These are phyloP conservation scores for Dactylella cylindrospora DNA, from an alignment of 2,329 filamentous ascomycete genomes.

Conservation along the genomic window DNA sequence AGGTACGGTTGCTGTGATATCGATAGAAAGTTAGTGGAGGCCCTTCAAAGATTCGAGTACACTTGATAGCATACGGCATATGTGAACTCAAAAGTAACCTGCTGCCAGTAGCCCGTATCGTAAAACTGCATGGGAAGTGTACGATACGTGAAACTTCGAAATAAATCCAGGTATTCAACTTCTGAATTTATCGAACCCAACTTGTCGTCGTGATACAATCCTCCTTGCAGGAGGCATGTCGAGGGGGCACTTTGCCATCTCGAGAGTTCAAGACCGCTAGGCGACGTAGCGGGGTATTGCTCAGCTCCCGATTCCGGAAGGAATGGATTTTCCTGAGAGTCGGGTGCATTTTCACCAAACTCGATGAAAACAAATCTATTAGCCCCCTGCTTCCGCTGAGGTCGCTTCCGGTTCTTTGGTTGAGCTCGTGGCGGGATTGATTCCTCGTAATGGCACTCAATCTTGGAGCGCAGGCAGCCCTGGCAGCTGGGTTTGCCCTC, in stretches of 20 bases:
- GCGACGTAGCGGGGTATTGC: not conserved
- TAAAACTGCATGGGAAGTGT: conserved; percentile 23
- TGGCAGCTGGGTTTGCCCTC: conserved; percentile 36
- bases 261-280: not conserved
- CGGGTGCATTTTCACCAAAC: conserved; percentile 19
- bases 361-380: conserved; percentile 42
- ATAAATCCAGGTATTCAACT: conserved; percentile 26
- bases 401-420: conserved; percentile 40
- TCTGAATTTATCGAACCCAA: conserved; percentile 6
- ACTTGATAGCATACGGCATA: conserved; percentile 13
- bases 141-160: conserved; percentile 28
- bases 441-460: conserved; percentile 37
- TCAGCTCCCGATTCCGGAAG: not conserved
- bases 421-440: conserved; percentile 29
- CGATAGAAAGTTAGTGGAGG: not conserved
- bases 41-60: not conserved
- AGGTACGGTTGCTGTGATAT: conserved; percentile 17
- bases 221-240: conserved; percentile 30
- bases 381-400: conserved; percentile 17
- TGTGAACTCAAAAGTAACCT: conserved; percentile 22
- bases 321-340: no score
- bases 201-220: not conserved
- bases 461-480: conserved; percentile 22
- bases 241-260: conserved; percentile 38
- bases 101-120: conserved; percentile 3